These are phyloP conservation scores for Flagelloscypha sp. DNA, from an alignment of 768 basidiomycete genomes.

Conservation along the genomic window DNA sequence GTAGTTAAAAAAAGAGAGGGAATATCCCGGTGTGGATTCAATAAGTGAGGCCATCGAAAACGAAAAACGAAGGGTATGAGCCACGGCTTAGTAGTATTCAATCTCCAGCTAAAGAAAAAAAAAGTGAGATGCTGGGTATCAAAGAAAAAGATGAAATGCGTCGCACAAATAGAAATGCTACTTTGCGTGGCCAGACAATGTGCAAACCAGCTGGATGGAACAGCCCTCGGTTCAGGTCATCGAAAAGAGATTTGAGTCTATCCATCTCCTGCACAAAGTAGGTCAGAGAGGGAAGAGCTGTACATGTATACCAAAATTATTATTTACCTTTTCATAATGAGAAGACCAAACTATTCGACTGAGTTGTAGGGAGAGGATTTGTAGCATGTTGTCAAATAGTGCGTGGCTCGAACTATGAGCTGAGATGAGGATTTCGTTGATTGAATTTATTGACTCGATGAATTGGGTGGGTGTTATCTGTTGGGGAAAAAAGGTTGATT, in stretches of 20 bases:
- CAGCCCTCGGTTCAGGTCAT: constrained; percentile 57
- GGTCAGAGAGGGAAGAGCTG: background rate
- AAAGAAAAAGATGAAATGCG: constrained; percentile 1
- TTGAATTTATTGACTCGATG: constrained; percentile 79
- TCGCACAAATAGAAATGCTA: constrained; percentile 90
- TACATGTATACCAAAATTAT: constrained; percentile 7
- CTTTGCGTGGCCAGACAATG: constrained; percentile 74
- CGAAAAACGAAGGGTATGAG: no score
- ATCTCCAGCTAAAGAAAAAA: constrained; percentile 67
- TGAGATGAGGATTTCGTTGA: constrained; percentile 82
- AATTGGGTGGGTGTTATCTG: constrained; percentile 91
- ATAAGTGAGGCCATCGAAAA: no score
- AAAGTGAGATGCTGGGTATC: constrained; percentile 6
- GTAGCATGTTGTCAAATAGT: constrained; percentile 70
- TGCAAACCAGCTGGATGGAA: constrained; percentile 87
- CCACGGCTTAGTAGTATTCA: constrained; percentile 92
- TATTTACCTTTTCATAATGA: constrained; percentile 74
- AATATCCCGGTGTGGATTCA: no score
- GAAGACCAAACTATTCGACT: constrained; percentile 59
- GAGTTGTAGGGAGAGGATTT: constrained; percentile 74
- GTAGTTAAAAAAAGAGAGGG: no score
- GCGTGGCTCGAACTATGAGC: constrained; percentile 74
- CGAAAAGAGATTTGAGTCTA: constrained; percentile 52
- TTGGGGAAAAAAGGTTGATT: constrained; percentile 1
- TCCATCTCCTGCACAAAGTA: constrained; percentile 59